phyloP scores from a whole-genome alignment of 345 rosid genomes.

The Eucalyptus decipiens region DNA sequence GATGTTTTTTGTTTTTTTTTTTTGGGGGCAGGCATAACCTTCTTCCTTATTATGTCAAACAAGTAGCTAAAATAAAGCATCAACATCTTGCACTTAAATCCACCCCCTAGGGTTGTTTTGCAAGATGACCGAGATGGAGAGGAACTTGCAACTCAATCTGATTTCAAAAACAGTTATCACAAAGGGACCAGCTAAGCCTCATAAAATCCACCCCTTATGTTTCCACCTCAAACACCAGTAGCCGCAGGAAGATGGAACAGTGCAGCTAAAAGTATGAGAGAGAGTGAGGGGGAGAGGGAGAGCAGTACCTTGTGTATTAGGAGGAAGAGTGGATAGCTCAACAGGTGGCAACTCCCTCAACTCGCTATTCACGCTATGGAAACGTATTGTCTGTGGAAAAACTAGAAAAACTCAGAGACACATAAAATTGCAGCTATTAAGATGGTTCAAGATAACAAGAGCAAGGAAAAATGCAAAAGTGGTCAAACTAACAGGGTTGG shows the following conservation, averaged over 20 bases:
- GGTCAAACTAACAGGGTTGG: not conserved
- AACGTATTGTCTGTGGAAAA: constrained; percentile 58
- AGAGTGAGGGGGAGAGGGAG: not conserved
- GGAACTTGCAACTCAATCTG: not conserved
- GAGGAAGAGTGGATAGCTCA: constrained; percentile 86
- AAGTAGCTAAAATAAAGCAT: not conserved
- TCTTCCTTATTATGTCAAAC: not conserved
- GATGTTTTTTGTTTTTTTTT: no score
- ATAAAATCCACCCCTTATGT: not conserved
- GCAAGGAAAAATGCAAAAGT: not conserved
- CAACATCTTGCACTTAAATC: not conserved
- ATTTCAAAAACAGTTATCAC: not conserved
- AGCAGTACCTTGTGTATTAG: constrained; percentile 63
- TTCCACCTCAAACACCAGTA: not conserved
- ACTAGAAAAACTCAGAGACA: not conserved
- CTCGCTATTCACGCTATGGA: constrained; percentile 72
- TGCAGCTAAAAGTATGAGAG: not conserved
- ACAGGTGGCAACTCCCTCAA: constrained; percentile 91
- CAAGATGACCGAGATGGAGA: not conserved
- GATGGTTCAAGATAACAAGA: not conserved
- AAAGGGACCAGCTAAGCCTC: not conserved
- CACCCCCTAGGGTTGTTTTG: not conserved
- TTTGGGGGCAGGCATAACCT: not conserved
- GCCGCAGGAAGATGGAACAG: not conserved
- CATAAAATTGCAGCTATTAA: not conserved